Base-by-base conservation (phyloP, 2,329 filamentous ascomycete genomes). In the Curvularia lunata region DNA sequence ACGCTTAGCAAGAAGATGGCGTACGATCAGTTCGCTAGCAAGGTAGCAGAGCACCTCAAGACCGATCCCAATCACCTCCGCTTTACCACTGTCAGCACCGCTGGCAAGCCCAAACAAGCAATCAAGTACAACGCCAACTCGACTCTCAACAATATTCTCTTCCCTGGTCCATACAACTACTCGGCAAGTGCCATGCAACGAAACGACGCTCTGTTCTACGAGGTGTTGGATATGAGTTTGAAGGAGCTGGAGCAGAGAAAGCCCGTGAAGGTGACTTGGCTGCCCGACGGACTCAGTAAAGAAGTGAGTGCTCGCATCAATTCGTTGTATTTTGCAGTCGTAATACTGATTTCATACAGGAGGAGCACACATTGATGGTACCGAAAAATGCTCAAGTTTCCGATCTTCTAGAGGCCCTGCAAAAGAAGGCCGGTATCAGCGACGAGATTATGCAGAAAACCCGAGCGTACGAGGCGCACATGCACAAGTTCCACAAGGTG, bases 201-300 rank as follows among this genome's bases (percentile, higher is more conserved):
- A 53, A 79, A 84, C 19, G 94, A 98, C 76, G 86, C 89, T 0
- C 82, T 99, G 51, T 98, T 89, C 76, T 99, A 93, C 72, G 95
- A 99, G 75, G 86, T 98, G 27, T 81, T 99, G 40, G 95, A 99
- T 62, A 96, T 97, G 82, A 97, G 92, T 69, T 80, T 99, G 46
- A 90, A 91, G 23, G 96, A 99, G 76, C 83, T 96, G 42, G 95
- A 99, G 72, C 95, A 91, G 55, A 95, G 96, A 81, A 97, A 96
- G 81, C 86, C 82, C 56, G 81, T 98, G 62, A 94, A 91, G 75
- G 80, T 99, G 47, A 91, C 84, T 1, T 94, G 90, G 87, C 81
- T 99, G 45, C 90, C 89, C 40, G 95, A 99, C 62, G 95, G 95
- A 42, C 89, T 98, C 62, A 87, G 87, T 10, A 98, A 97, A 81